phyloP scores from a whole-genome alignment of 805 yeast species.

The Debaryomyces castellii region DNA sequence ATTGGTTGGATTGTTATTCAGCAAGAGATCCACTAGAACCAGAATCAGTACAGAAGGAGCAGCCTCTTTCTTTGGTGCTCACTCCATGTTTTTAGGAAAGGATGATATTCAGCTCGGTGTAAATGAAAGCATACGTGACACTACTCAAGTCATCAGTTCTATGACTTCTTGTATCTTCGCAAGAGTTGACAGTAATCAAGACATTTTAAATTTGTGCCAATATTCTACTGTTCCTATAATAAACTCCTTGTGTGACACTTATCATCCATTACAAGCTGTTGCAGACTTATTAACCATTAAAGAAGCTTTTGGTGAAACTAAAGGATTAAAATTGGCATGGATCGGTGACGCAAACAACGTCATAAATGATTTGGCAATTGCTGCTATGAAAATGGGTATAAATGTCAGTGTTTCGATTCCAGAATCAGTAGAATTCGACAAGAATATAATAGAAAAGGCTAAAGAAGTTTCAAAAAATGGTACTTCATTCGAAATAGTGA shows the following conservation, averaged over 20 bases:
- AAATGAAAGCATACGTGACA: constrained; percentile 81
- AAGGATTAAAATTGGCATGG: constrained; percentile 79
- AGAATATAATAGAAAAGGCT: constrained; percentile 52
- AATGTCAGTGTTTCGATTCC: constrained; percentile 78
- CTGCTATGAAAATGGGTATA: constrained; percentile 76
- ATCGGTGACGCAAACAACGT: constrained; percentile 95
- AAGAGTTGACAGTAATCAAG: constrained; percentile 77
- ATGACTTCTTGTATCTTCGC: constrained; percentile 92
- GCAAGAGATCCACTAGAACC: constrained; percentile 88
- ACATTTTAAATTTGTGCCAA: constrained; percentile 67
- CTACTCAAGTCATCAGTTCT: constrained; percentile 81
- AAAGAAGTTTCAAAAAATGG: constrained; percentile 50
- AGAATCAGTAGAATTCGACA: constrained; percentile 58
- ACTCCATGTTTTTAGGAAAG: constrained; percentile 88
- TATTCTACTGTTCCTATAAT: constrained; percentile 84
- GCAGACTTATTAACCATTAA: constrained; percentile 80
- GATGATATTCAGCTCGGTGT: constrained; percentile 93
- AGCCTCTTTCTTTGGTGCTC: constrained; percentile 82
- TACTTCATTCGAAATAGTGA: constrained; percentile 52
- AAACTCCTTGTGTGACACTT: constrained; percentile 83
- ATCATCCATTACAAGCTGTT: constrained; percentile 90
- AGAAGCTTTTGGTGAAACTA: constrained; percentile 56
- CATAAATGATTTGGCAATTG: constrained; percentile 83
- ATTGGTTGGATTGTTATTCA: constrained; percentile 73
- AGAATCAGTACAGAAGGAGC: constrained; percentile 91